These are phyloP conservation scores for Mycosphaerelloides madeirae DNA, from an alignment of 2,329 filamentous ascomycete genomes.

Conservation along the genomic window DNA sequence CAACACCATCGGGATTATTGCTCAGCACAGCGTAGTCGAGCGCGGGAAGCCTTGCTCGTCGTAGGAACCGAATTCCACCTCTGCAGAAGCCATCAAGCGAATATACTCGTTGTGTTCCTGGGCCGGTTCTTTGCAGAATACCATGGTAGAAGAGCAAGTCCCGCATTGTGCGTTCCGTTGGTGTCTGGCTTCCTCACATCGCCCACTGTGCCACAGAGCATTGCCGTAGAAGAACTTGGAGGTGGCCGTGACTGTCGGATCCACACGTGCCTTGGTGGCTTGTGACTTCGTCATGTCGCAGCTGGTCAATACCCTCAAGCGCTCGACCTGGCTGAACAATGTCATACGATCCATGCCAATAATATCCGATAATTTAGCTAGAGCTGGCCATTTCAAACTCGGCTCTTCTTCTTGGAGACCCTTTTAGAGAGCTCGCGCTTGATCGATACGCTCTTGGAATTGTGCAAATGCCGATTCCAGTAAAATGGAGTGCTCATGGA, in stretches of 20 bases:
- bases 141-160: slow-evolving; percentile 33
- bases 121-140: slow-evolving; percentile 38
- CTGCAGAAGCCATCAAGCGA: slow-evolving; percentile 30
- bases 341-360: too few relatives aligned
- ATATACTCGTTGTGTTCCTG: slow-evolving; percentile 35
- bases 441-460: neutral
- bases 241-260: slow-evolving; percentile 5
- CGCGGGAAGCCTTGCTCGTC: slow-evolving; percentile 36
- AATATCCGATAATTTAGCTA: too few relatives aligned
- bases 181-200: slow-evolving; percentile 8
- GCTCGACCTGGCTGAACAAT: too few relatives aligned
- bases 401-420: too few relatives aligned
- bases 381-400: too few relatives aligned
- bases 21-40: slow-evolving; percentile 38
- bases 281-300: too few relatives aligned
- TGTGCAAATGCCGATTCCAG: neutral
- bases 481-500: neutral
- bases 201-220: slow-evolving; percentile 1
- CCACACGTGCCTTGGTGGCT: too few relatives aligned
- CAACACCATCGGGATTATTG: slow-evolving; percentile 13
- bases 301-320: too few relatives aligned
- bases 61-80: slow-evolving; percentile 30
- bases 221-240: slow-evolving; percentile 9
- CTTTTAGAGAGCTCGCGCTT: too few relatives aligned
- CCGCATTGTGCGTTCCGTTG: slow-evolving; percentile 27